Evolutionary conservation across 2,329 filamentous ascomycete species (phyloP).

Genomic region (Fonsecaea monophora): DNA sequence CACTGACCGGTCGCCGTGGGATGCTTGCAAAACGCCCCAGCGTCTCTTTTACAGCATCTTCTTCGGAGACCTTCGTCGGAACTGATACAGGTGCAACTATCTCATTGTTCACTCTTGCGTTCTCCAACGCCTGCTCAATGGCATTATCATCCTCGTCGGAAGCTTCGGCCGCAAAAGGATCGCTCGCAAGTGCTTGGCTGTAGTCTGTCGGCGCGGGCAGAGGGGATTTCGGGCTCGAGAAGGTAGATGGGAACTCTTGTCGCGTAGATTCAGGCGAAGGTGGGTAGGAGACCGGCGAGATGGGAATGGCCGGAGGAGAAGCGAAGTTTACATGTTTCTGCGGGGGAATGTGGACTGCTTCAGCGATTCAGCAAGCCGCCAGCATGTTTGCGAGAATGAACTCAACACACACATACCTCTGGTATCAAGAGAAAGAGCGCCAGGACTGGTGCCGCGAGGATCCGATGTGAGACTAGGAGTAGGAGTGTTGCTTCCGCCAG

Average conservation of each 20-base stretch:
- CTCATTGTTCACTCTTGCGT: conserved; percentile 40
- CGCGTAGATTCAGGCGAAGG: conserved; percentile 40
- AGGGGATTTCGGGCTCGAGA: conserved; percentile 25
- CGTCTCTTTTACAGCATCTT: conserved; percentile 36
- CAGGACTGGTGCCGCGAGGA: conserved; percentile 32
- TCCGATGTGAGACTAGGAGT: conserved; percentile 32
- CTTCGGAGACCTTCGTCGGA: neutral
- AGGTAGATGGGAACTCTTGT: conserved; percentile 32
- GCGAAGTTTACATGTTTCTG: conserved; percentile 40
- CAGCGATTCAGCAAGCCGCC: conserved; percentile 6
- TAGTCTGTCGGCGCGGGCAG: conserved; percentile 27
- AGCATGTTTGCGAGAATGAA: neutral
- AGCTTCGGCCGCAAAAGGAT: conserved; percentile 49
- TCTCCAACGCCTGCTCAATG: conserved; percentile 40
- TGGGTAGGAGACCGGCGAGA: conserved; percentile 39
- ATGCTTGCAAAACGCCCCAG: conserved; percentile 37
- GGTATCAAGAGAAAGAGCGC: conserved; percentile 36
- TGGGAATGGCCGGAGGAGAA: conserved; percentile 38
- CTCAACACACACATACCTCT: conserved; percentile 31
- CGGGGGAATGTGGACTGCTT: conserved; percentile 25
- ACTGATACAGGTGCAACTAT: conserved; percentile 23
- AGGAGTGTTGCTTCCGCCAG: conserved; percentile 43
- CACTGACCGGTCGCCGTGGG: conserved; percentile 21
- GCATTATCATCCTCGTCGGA: conserved; percentile 43
- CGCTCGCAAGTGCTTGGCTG: conserved; percentile 43